Percentiles rank a stretch among this genome's conserved stretches.
Evolutionary conservation across 2,329 filamentous ascomycete genomes (phyloP).

Genomic region (Chrysosporium queenslandicum): DNA sequence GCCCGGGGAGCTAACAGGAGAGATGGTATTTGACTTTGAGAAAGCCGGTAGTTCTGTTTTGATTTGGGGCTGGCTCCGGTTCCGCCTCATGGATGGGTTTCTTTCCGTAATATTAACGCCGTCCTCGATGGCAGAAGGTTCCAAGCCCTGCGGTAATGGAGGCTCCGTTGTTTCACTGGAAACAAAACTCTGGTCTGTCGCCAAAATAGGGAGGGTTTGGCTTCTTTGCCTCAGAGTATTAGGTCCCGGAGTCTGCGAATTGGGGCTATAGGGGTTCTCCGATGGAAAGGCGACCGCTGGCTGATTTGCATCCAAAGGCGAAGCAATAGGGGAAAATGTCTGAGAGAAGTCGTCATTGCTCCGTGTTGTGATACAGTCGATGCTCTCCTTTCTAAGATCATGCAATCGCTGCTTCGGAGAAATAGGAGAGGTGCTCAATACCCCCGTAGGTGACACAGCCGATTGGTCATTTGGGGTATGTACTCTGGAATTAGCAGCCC

Average conservation of each 20-base stretch:
- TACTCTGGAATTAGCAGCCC: constrained; percentile 45
- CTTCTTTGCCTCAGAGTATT: constrained; percentile 66
- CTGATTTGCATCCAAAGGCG: constrained; percentile 57
- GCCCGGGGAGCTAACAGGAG: constrained; percentile 47
- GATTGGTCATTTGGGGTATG: constrained; percentile 60
- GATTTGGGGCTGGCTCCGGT: constrained; percentile 38
- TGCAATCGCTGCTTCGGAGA: constrained; percentile 62
- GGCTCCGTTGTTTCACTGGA: constrained; percentile 45
- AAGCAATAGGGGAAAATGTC: constrained; percentile 56
- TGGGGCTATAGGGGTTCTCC: constrained; percentile 57
- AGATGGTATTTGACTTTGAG: constrained; percentile 32
- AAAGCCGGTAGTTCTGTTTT: constrained; percentile 32
- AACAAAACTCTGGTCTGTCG: constrained; percentile 43
- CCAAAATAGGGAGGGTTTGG: constrained; percentile 69
- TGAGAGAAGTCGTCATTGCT: constrained; percentile 53
- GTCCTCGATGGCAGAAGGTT: constrained; percentile 44
- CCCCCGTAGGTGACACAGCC: constrained; percentile 58
- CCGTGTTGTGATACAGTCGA: constrained; percentile 48
- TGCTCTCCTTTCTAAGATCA: constrained; percentile 51
- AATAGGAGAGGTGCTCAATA: constrained; percentile 58
- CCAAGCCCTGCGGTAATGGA: constrained; percentile 31
- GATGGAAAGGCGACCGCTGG: constrained; percentile 68
- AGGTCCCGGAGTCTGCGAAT: constrained; percentile 38
- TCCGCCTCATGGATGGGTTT: constrained; percentile 33
- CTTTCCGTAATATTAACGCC: constrained; percentile 26